These are phyloP conservation scores for Myriosclerotinia scirpicola DNA, from an alignment of 2,329 filamentous ascomycete species.

Conservation along the genomic window DNA sequence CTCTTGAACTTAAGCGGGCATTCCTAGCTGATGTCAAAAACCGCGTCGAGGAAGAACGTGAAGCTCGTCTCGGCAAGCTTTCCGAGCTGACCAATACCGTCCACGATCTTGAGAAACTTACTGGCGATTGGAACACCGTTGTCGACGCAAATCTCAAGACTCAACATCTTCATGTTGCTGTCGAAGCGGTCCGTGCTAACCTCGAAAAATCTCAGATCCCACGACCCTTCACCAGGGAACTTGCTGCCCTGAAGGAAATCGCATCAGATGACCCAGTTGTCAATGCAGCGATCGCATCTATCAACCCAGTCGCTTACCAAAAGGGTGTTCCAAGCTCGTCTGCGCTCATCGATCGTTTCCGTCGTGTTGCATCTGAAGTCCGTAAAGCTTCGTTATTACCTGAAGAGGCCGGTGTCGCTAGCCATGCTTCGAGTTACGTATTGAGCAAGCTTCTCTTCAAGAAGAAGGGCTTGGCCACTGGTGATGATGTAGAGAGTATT, in stretches of 20 bases:
- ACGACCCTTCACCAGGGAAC: conserved; percentile 84
- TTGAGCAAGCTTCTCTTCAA: conserved; percentile 95
- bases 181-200: conserved; percentile 85
- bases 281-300: conserved; percentile 90
- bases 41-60: conserved; percentile 84
- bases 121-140: conserved; percentile 84
- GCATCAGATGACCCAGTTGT: conserved; percentile 82
- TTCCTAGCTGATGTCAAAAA: conserved; percentile 77
- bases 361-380: conserved; percentile 86
- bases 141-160: conserved; percentile 89
- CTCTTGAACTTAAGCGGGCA: conserved; percentile 80
- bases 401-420: conserved; percentile 90
- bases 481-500: conserved; percentile 91
- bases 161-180: conserved; percentile 92
- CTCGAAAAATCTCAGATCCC: conserved; percentile 74
- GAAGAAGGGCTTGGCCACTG: conserved; percentile 81
- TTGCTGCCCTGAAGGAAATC: conserved; percentile 92
- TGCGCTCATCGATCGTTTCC: conserved; percentile 93
- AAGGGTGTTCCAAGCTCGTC: conserved; percentile 79
- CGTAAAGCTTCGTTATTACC: conserved; percentile 91
- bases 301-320: conserved; percentile 92
- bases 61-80: conserved; percentile 82
- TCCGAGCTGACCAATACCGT: conserved; percentile 76
- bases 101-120: conserved; percentile 81
- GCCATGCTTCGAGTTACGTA: conserved; percentile 85